Base-by-base conservation (phyloP, 2,329 filamentous ascomycete species). In the Torrubiella hemipterigena region DNA sequence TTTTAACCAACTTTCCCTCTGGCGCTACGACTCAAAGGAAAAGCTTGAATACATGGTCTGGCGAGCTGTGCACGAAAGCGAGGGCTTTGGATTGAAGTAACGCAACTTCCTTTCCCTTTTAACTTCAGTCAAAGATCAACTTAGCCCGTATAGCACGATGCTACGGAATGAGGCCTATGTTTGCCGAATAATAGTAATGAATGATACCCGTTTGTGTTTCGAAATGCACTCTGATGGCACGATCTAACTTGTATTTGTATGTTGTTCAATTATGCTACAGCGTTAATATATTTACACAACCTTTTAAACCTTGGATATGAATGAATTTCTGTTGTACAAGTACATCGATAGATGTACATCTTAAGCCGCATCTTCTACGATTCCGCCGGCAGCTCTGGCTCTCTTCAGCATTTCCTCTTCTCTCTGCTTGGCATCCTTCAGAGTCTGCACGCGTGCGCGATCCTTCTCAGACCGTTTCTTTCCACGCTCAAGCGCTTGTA, bases 51-150 rank as follows among this genome's bases (percentile, higher is more conserved):
- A 55, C 31, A 75, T 77, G 61, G 59, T 95, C 19, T 93, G 86
- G 85, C 71, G 73, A 39, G 87, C 87, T 4, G 85, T 94, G n/a
- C 64, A 74, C 41, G 85, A 87, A 54, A 93, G 86, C 47, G 85
- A 93, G 52, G 87, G 87, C 3, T 95, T 95, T 66, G 86, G 86
- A 19, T 64, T 95, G 52, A 91, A 87, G 52, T 89, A 50, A 63
- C 19, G 26, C 16, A 16, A 26, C 27, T 21, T 30, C n/a, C n/a
- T n/a, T n/a, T n/a, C n/a, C n/a, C n/a, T n/a, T n/a, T n/a, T n/a
- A n/a, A n/a, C n/a, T n/a, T n/a, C n/a, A n/a, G n/a, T n/a, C n/a
- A n/a, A n/a, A n/a, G n/a, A n/a, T n/a, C n/a, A n/a, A n/a, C n/a
- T n/a, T n/a, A n/a, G n/a, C n/a, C n/a, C n/a, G n/a, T n/a, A n/a